Base-by-base conservation (phyloP, 352 stramenopile genomes). In the Phytophthora nicotianae region DNA sequence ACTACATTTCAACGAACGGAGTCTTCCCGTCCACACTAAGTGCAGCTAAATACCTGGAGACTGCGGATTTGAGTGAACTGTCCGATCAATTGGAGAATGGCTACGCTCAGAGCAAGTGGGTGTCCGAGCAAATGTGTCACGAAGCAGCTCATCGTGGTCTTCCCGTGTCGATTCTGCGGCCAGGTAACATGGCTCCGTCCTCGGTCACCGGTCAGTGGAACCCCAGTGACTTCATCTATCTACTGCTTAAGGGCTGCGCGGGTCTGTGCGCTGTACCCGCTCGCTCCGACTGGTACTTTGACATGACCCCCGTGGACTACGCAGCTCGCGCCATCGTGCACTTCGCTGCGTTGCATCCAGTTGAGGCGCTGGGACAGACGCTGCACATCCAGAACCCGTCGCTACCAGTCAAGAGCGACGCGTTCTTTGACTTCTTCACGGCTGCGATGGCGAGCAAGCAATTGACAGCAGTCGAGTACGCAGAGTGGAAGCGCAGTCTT, bases 281-380 rank as follows among this genome's bases (percentile, higher is more conserved):
- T 29, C 74, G 81, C 11, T 70, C 73, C 2, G 77, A 87, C 47
- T 97, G 89, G 86, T 79, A 72, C 51, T 92, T 97, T 41, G 92
- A 98, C 62, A 81, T 96, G 72, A 98, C 92, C n/a, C 90, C 92
- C 1, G 89, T 97, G 29, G 88, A 98, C 69, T 97, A 97, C 68
- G 91, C 91, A 8, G 88, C 90, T 17, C 83, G 79, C 29, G 83
- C 90, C 26, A 89, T 98, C 27, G 79, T 95, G 32, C 75, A 94
- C 58, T 81, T 97, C 35, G 65, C 76, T n/a, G 81, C 71, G 24
- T 55, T 84, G 20, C 76, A 74, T 49, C 81, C 83, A 5, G 73
- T 70, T 20, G 75, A 81, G 20, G 66, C 78, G 19, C 65, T 92
- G 1, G 83, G 83, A 5, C 76, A 88, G 63, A 88, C 83, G 50